phyloP scores from a whole-genome alignment of 1,139 yeast species.

The Scheffersomyces lignicola region DNA sequence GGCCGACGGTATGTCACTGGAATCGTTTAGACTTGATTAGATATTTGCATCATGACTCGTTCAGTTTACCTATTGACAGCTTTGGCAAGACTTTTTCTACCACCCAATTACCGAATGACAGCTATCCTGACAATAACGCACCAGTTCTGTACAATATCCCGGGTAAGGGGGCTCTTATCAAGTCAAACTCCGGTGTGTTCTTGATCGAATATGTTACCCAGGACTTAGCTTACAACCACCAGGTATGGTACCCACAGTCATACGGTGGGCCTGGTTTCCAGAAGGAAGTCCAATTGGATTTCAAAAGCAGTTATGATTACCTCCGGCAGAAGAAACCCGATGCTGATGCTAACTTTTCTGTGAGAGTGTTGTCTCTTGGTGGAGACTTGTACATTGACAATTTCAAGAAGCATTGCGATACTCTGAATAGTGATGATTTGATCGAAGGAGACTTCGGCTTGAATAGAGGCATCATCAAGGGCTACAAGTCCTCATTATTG shows the following conservation, averaged over 20 bases:
- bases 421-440: slow-evolving; percentile 14
- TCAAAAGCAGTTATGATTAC: slow-evolving; percentile 37
- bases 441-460: slow-evolving; percentile 45
- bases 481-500: slow-evolving; percentile 45
- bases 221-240: slow-evolving; percentile 63
- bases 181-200: slow-evolving; percentile 66
- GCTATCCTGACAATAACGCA: slow-evolving; percentile 19
- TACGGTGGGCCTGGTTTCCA: slow-evolving; percentile 64
- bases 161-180: slow-evolving; percentile 45
- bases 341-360: slow-evolving; percentile 38
- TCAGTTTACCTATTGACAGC: slow-evolving; percentile 65
- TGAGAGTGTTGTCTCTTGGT: slow-evolving; percentile 48
- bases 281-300: slow-evolving; percentile 46
- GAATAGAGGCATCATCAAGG: slow-evolving; percentile 36
- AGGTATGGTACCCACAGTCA: slow-evolving; percentile 57
- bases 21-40: slow-evolving; percentile 76
- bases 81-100: slow-evolving; percentile 33
- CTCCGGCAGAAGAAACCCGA: slow-evolving; percentile 25
- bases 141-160: slow-evolving; percentile 29
- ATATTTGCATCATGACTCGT: slow-evolving; percentile 79
- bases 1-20: slow-evolving; percentile 68
- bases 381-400: slow-evolving; percentile 38
- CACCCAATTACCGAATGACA: slow-evolving; percentile 19
- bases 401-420: slow-evolving; percentile 24
- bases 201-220: slow-evolving; percentile 64